phyloP scores from a whole-genome alignment of 176 grass and related monocot species.

The Aegilops bicornis region DNA sequence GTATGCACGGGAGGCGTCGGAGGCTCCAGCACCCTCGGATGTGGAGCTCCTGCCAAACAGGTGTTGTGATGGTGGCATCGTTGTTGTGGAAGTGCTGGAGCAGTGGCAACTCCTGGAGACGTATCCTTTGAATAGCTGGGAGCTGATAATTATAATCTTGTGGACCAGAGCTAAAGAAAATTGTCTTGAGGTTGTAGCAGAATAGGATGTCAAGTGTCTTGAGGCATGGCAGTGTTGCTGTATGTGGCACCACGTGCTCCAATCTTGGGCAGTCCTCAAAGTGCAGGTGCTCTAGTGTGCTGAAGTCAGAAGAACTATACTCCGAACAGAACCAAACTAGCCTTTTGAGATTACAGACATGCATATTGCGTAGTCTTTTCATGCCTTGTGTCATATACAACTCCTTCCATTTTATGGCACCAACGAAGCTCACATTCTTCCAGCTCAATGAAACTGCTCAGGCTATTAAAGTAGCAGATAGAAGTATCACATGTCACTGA shows the following conservation, averaged over 20 bases:
- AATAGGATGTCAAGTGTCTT: background rate
- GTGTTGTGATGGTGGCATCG: background rate
- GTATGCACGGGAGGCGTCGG: background rate
- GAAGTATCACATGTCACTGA: no score
- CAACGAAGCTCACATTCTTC: no score
- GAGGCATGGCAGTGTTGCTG: rapidly evolving
- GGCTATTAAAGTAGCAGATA: rapidly evolving
- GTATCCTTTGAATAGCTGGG: background rate
- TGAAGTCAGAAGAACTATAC: background rate
- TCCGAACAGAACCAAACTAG: no score
- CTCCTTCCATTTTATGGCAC: background rate
- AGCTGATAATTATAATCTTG: rapidly evolving
- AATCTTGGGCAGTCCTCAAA: conserved; percentile 31
- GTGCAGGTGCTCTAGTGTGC: background rate
- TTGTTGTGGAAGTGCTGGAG: background rate
- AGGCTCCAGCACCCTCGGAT: conserved; percentile 22
- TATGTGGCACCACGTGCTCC: rapidly evolving
- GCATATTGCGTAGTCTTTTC: background rate
- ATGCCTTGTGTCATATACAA: rapidly evolving
- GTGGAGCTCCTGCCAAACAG: background rate
- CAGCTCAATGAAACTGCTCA: no score
- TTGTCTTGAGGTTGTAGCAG: conserved; percentile 28
- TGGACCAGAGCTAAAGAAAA: background rate
- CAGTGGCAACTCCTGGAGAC: background rate
- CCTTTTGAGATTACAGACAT: no score